Base-by-base conservation (phyloP, 2,329 filamentous ascomycete genomes). In the Diplodia corticola region DNA sequence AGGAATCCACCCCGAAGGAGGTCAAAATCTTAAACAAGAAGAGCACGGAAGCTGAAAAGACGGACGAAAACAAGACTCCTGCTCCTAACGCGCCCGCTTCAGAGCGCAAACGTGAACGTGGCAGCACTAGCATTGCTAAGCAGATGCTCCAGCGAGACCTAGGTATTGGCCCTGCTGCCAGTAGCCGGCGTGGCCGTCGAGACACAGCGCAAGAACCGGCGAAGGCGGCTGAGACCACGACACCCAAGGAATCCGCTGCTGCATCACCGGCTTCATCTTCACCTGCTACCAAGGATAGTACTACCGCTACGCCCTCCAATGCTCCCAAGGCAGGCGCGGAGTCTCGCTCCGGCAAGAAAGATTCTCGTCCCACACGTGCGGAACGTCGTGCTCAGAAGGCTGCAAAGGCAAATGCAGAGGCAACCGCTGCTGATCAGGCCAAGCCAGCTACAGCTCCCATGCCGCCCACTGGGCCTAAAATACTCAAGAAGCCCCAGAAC, bases 81-180 rank as follows among this genome's bases (percentile, higher is more conserved):
- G n/a, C 72, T 30, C 70, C 73, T 17, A 68, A 77, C 48, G 73
- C 73, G 48, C 63, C 73, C 30, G 69, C 76, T 5, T 69, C 73
- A 15, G 84, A 84, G 69, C 79, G 80, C 69, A 86, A 84, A 71
- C 81, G 81, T 51, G 83, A 85, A 68, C 80, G 86, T 63, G 84
- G 83, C 28, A 85, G 80, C 69, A 79, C 80, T 35, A 81, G 80
- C 71, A 81, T 80, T 35, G 85, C 84, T 4, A 83, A 84, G 50
- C 84, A 84, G 57, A 88, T 89, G 73, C 78, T 89, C 2, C 86
- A 88, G 70, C 84, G 86, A 66, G 87, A 89, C 73, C 77, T 89
- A 24, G 87, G 87, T 13, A 79, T 89, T 15, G 79, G 80, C 33
- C 79, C 80, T 46, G 73, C 80, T 35, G 73, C 75, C 53, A 77